phyloP scores from a whole-genome alignment of 441 rosid genomes.

The Gossypium schwendimanii region DNA sequence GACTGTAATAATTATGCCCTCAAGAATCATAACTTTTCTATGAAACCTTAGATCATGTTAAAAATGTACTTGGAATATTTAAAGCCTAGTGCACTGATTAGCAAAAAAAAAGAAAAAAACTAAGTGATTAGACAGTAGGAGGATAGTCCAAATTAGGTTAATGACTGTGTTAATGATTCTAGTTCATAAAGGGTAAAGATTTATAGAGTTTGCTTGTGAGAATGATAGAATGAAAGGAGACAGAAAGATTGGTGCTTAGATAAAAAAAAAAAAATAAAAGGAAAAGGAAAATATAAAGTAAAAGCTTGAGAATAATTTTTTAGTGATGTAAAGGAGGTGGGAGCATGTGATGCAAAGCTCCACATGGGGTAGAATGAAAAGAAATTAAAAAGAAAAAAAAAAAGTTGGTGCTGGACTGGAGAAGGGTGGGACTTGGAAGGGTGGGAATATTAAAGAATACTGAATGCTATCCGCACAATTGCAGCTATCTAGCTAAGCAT shows the following conservation, averaged over 20 bases:
- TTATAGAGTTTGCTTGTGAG: slow-evolving; percentile 8
- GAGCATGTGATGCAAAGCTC: slow-evolving; percentile 39
- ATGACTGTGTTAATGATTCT: slow-evolving; percentile 25
- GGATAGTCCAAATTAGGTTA: slow-evolving; percentile 18
- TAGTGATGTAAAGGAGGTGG: slow-evolving; percentile 32
- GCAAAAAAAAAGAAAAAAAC: not conserved
- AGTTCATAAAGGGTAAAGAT: not conserved
- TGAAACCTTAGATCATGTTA: slow-evolving; percentile 21
- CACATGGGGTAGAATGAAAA: slow-evolving; percentile 32
- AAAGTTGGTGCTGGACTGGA: not conserved
- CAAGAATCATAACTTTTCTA: slow-evolving; percentile 28
- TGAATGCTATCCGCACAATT: slow-evolving; percentile 9
- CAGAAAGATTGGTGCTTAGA: slow-evolving; percentile 23
- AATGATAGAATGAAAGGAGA: slow-evolving; percentile 25
- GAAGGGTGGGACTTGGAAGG: not conserved
- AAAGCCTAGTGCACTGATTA: slow-evolving; percentile 23
- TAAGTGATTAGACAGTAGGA: slow-evolving; percentile 21
- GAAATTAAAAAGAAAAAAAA: not conserved
- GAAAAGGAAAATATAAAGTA: not conserved
- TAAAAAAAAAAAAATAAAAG: slow-evolving; percentile 1
- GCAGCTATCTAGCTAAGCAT: not conserved
- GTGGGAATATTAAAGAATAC: slow-evolving; percentile 22
- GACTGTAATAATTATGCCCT: slow-evolving; percentile 26
- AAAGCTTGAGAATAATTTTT: slow-evolving; percentile 21
- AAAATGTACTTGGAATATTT: slow-evolving; percentile 18